Evolutionary conservation across 805 yeast species (phyloP), one percentile per base, ranked within the genome.

Genomic region (Komagataella mondaviorum): DNA sequence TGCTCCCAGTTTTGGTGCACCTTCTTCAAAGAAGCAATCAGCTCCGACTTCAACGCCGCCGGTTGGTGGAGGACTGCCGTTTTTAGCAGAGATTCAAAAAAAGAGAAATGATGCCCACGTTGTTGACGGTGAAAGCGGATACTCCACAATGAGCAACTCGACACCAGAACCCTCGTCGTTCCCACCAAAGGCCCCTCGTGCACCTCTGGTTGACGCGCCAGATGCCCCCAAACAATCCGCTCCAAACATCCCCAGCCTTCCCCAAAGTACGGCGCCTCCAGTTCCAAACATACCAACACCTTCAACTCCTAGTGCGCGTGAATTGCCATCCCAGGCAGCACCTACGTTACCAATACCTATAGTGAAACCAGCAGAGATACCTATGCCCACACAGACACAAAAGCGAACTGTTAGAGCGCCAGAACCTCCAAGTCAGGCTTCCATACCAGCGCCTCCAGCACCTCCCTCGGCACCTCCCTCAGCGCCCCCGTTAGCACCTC

Each of bases 1-100:
- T 10, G 55, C 61, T 6, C 64, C 66, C 30, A 55, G 67, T 20
- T 58, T 64, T 7, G 47, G 56, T 8, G 48, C 60, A 8, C 51
- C 64, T 23, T 55, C 68, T 14, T 51, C 64, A 6, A 55, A 67
- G 14, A 49, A 62, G 14, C 55, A 61, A 17, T 51, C 60, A 5
- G 54, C 63, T 1, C 53, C 65, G 36, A 50, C 60, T 10, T 55
- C 57, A 55, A 48, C 53, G 49, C 55, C 65, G 51, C 53, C 63
- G 45, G 44, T 59, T 51, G 59, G 62, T 8, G 75, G 73, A 2
- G 72, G 75, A 1, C 59, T 75, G 16, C 80, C 81, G 3, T 76
- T 76, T 58, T 63, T 77, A 10, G 71, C 75, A 3, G 75, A 77
- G 53, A 76, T 77, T 51, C 75, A 74, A 56, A 71, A 68, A 39